Conservation (phyloP, 257 asterid species). For the Primulina huaijiensis region DNA sequence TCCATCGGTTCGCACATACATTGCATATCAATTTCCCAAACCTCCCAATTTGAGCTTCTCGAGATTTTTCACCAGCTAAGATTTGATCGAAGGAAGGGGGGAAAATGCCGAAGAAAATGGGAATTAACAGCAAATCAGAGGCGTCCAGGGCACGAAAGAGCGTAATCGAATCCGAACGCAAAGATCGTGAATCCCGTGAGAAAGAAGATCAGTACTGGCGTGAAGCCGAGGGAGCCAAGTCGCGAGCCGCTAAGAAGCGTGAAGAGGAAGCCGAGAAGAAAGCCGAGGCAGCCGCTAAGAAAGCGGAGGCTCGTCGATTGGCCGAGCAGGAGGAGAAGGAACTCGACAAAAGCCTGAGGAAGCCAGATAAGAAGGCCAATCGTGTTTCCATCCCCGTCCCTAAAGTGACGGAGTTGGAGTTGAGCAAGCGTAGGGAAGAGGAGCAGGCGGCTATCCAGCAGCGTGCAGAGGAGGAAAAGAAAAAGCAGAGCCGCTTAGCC, state of each 20-base stretch:
- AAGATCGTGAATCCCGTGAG: slow-evolving; percentile 64
- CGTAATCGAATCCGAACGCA: slow-evolving; percentile 77
- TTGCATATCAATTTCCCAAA: no score
- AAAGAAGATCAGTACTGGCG: slow-evolving; percentile 95
- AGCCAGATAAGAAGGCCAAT: slow-evolving; percentile 79
- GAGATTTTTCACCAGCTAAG: no score
- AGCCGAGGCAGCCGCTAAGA: slow-evolving; percentile 76
- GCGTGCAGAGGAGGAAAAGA: slow-evolving; percentile 71
- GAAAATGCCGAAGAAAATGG: slow-evolving; percentile 93
- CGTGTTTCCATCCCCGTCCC: slow-evolving; percentile 75
- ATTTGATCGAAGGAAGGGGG: background rate
- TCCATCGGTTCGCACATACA: no score
- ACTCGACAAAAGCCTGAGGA: slow-evolving; percentile 59
- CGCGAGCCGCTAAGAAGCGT: slow-evolving; percentile 86
- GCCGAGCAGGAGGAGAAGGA: slow-evolving; percentile 90
- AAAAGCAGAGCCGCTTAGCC: slow-evolving; percentile 59
- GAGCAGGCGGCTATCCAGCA: slow-evolving; percentile 61
- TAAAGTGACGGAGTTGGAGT: slow-evolving; percentile 88
- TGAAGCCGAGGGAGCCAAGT: slow-evolving; percentile 87
- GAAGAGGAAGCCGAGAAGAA: slow-evolving; percentile 87
- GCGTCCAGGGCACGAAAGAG: slow-evolving; percentile 78
- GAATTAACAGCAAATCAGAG: slow-evolving; percentile 88
- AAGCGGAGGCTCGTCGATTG: slow-evolving; percentile 79
- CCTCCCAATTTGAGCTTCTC: no score
- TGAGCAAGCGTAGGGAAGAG: slow-evolving; percentile 66